Evolutionary conservation across 1,284 basidiomycete genomes (phyloP).

Genomic region (Prillingera fragicola): DNA sequence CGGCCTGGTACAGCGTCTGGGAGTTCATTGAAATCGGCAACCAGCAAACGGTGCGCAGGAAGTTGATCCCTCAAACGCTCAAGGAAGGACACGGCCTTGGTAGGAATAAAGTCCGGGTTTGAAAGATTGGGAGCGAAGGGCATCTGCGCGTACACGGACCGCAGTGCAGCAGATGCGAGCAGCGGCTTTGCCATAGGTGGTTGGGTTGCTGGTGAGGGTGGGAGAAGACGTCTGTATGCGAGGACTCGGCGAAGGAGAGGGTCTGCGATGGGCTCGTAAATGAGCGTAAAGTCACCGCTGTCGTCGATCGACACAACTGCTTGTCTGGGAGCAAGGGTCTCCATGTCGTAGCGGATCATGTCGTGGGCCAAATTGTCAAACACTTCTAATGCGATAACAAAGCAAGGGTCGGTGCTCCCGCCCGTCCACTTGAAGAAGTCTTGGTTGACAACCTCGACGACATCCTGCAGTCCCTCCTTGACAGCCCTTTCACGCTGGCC

Average conservation of each 20-base stretch:
- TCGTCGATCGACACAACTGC: slow-evolving; percentile 75
- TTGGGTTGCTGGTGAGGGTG: slow-evolving; percentile 49
- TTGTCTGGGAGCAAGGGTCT: slow-evolving; percentile 74
- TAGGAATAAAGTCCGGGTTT: slow-evolving; percentile 85
- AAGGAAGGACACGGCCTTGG: slow-evolving; percentile 79
- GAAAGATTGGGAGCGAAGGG: slow-evolving; percentile 92
- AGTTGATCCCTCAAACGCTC: slow-evolving; percentile 77
- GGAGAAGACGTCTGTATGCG: slow-evolving; percentile 60
- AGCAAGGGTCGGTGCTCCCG: slow-evolving; percentile 76
- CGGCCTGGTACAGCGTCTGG: slow-evolving; percentile 79
- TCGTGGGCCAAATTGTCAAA: slow-evolving; percentile 98
- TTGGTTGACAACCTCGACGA: slow-evolving; percentile 67
- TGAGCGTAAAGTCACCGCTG: slow-evolving; percentile 75
- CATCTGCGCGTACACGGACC: slow-evolving; percentile 61
- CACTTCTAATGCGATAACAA: slow-evolving; percentile 90
- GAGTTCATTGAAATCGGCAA: slow-evolving; percentile 85
- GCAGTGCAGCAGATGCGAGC: slow-evolving; percentile 49
- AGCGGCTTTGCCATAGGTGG: slow-evolving; percentile 34
- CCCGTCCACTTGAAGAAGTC: slow-evolving; percentile 80
- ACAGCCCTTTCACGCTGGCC: slow-evolving; percentile 63
- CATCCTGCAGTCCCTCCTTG: slow-evolving; percentile 54
- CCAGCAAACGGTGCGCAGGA: slow-evolving; percentile 82
- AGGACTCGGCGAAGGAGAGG: slow-evolving; percentile 64
- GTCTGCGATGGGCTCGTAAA: slow-evolving; percentile 81
- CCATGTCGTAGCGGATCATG: slow-evolving; percentile 79